Conservation (phyloP, 768 basidiomycete species). For the Leccinum subgranulosum region DNA sequence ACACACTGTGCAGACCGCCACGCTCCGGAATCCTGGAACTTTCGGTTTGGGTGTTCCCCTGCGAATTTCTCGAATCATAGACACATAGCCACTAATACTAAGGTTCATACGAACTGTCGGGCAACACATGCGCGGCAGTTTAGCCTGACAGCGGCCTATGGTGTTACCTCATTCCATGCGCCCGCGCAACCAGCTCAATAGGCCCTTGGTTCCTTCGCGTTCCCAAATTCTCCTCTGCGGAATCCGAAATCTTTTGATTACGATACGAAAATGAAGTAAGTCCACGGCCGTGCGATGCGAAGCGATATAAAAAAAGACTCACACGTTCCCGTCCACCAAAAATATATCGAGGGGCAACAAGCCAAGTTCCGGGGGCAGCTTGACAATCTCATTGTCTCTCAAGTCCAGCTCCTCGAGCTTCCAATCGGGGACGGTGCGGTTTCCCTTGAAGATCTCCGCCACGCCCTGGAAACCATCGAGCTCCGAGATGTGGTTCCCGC, state of each 20-base stretch:
- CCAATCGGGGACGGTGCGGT: slow-evolving; percentile 63
- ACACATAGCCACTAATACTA: neutral
- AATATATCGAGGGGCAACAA: slow-evolving; percentile 76
- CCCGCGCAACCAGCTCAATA: slow-evolving; percentile 75
- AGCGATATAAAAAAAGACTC: slow-evolving; percentile 32
- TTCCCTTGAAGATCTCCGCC: slow-evolving; percentile 63
- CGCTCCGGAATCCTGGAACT: neutral
- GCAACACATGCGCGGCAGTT: neutral
- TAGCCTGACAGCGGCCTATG: neutral
- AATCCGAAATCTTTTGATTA: slow-evolving; percentile 62
- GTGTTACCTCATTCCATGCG: slow-evolving; percentile 51
- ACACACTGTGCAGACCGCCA: neutral
- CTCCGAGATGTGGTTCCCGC: slow-evolving; percentile 63
- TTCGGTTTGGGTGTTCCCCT: neutral
- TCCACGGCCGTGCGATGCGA: neutral
- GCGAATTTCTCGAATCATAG: neutral
- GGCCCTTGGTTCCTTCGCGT: slow-evolving; percentile 78
- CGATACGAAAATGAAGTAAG: neutral
- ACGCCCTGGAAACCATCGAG: slow-evolving; percentile 61
- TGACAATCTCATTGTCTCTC: slow-evolving; percentile 76
- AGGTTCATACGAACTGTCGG: neutral
- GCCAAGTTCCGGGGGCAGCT: slow-evolving; percentile 67
- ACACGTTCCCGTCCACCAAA: slow-evolving; percentile 83
- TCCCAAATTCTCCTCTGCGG: slow-evolving; percentile 84
- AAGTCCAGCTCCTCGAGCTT: slow-evolving; percentile 80